A percentile compares a stretch with the other conserved stretches of the same genome.
Evolutionary conservation across 2,329 filamentous ascomycete genomes (phyloP).

Genomic region (Torrubiellomyces zombiae): DNA sequence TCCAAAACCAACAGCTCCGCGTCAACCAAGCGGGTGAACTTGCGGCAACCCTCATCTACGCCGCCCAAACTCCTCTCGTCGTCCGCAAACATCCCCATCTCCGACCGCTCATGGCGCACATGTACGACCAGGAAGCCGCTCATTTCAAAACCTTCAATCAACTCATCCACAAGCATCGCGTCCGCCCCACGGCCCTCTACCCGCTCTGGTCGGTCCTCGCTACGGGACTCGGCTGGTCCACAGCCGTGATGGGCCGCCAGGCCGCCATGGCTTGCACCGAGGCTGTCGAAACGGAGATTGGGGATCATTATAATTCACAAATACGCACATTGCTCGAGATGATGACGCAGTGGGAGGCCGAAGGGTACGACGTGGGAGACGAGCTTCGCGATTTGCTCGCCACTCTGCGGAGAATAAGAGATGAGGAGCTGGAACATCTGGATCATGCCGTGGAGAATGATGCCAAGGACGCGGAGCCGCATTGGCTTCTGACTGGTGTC

Average conservation of each 20-base stretch:
- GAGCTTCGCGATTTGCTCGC: conserved; percentile 59
- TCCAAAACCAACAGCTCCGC: conserved; percentile 46
- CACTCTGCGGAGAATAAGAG: conserved; percentile 68
- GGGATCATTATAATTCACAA: conserved; percentile 87
- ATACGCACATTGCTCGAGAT: conserved; percentile 70
- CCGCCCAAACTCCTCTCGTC: conserved; percentile 70
- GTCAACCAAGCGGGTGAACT: conserved; percentile 97
- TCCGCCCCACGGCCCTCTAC: conserved; percentile 85
- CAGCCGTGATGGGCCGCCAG: conserved; percentile 75
- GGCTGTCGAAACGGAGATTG: conserved; percentile 96
- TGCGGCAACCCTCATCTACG: conserved; percentile 91
- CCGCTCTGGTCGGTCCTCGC: conserved; percentile 76
- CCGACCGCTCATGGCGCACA: conserved; percentile 82
- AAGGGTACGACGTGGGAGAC: conserved; percentile 64
- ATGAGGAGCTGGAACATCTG: conserved; percentile 93
- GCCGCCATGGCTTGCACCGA: conserved; percentile 98
- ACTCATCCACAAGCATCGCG: conserved; percentile 68
- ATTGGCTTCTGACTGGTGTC: conserved; percentile 72
- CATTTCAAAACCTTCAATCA: conserved; percentile 78
- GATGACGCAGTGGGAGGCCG: conserved; percentile 55
- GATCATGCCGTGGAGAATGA: conserved; percentile 92
- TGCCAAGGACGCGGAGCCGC: conserved; percentile 74
- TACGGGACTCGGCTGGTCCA: conserved; percentile 72
- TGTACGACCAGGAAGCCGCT: conserved; percentile 90
- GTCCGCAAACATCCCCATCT: conserved; percentile 71